These are phyloP conservation scores for Yamadazyma scolyti DNA, from an alignment of 805 yeast genomes.

Conservation along the genomic window DNA sequence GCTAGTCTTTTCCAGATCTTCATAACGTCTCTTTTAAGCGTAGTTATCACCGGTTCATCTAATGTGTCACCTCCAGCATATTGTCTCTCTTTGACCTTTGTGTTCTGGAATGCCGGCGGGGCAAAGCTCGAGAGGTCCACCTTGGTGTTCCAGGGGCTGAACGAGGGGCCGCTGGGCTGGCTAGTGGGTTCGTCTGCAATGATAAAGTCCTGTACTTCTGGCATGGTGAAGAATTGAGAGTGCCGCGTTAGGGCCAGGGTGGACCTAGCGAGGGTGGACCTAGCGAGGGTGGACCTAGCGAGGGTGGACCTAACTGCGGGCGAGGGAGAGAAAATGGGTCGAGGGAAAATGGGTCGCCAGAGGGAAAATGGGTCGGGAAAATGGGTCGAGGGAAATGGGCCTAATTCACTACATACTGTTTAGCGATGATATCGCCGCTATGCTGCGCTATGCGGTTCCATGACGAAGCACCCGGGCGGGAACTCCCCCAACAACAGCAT, in stretches of 20 bases:
- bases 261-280: too few species aligned
- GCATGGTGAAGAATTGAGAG: too few species aligned
- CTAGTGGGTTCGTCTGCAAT: constrained; percentile 30
- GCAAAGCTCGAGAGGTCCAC: constrained; percentile 34
- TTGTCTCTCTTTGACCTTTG: constrained; percentile 42
- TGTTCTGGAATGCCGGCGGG: constrained; percentile 22
- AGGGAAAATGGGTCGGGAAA: too few species aligned
- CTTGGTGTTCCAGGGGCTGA: constrained; percentile 10
- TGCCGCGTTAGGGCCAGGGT: too few species aligned
- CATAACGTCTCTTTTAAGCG: constrained; percentile 40
- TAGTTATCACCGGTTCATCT: constrained; percentile 63
- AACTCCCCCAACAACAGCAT: constrained; percentile 57
- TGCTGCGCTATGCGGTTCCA: too few species aligned
- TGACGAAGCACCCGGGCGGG: constrained; percentile 63
- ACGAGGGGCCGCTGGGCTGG: constrained; percentile 2
- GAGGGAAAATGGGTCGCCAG: too few species aligned
- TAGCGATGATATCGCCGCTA: too few species aligned
- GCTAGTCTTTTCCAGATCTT: constrained; percentile 34
- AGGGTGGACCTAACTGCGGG: too few species aligned
- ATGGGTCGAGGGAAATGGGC: too few species aligned
- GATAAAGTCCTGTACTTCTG: constrained; percentile 34
- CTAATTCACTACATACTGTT: too few species aligned
- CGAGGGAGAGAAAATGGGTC: too few species aligned
- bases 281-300: too few species aligned
- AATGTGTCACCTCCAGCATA: constrained; percentile 68